Base-by-base conservation (phyloP, 163 green algal genomes). In the Prototheca wickerhamii region DNA sequence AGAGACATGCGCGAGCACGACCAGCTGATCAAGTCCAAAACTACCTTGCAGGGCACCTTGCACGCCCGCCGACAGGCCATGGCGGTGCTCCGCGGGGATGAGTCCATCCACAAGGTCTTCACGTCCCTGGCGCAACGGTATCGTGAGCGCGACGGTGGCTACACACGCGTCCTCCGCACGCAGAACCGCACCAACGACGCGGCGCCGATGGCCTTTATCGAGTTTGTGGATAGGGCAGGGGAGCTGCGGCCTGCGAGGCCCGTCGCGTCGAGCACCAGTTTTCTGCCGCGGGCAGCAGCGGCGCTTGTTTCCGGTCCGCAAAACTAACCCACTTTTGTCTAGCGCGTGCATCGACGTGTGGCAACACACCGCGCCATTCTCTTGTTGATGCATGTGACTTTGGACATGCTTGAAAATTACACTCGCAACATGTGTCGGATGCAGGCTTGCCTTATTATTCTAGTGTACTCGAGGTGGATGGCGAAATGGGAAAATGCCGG, bases 171-270 rank as follows among this genome's bases (percentile, higher is more conserved):
- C 1, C 60, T 96, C 40, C 78, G 76, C 17, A 82, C 82, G 0
- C 61, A 85, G 5, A 67, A 74, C 46, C 71, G 91, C 7, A 50
- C 78, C 4, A 74, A 79, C 23, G 89, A 97, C 58, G 76, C 82
- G 12, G 87, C 87, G 29, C 75, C 83, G 32, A 88, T 96, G 75
- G 89, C 90, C 1, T 90, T 85, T 69, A 89, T 97, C 32, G 90
- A 97, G 80, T 86, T 86, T 61, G 69, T 91, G 21, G 85, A 91
- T 66, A 71, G 85, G 15, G 33, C 64, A 4, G 86, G 84, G 2
- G 86, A 92, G 76, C 54, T 92, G 60, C 78, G 84, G 42, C 81
- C 82, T 2, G 80, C 86, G 6, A 42, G 64, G 37, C 77, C 77
- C 26, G 56, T 26, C 37, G 10, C 10, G n/a, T n/a, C 64, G 21